Evolutionary conservation across 2,329 filamentous ascomycete species (phyloP), one percentile per base, ranked within the genome.

Genomic region (Dothideomycetes sp.): DNA sequence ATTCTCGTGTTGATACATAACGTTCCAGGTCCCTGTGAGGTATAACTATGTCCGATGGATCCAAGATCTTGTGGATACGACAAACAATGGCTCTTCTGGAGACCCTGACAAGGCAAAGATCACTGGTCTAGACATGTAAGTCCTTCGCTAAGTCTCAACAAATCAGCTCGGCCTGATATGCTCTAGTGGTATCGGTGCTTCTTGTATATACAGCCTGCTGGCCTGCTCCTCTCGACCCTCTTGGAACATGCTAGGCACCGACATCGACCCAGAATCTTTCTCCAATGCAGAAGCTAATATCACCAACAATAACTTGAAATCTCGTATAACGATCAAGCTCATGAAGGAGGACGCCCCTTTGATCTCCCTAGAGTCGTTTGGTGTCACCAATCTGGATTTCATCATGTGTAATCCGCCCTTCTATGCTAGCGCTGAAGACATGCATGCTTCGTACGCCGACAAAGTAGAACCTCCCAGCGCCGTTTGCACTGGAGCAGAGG

Each of bases 401-500:
- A 78, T 76, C 44, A 93, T 96, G 78, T 89, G 82, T 48, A 98
- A 98, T 51, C 91, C 91, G 0, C 91, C 91, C 0, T 98, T 98
- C 64, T 96, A 95, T 65, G 61, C 69, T n/a, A 87, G 84, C 0
- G 64, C 73, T 3, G 62, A 70, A 4, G 86, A 93, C 36, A 74
- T 95, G 61, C 50, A 71, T 3, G 63, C 67, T 4, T 81, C 80
- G 1, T 56, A 63, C 19, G 81, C 84, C 0, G 59, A 70, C 25
- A 94, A 95, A 59, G 62, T 70, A 3, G 69, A 71, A 0, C 78
- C 78, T 0, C 82, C 88, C 0, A 75, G 75, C 42, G 82, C 83
- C 0, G 78, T 82, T 34, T 80, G 76, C 52, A 94, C 88, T 0
- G 91, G 89, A 5, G 74, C 82, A 0, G 70, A 76, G 1, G 69